Evolutionary conservation across 225 moss, liverwort and hornwort species (phyloP).

Genomic region (Pseudoscleropodium purum): DNA sequence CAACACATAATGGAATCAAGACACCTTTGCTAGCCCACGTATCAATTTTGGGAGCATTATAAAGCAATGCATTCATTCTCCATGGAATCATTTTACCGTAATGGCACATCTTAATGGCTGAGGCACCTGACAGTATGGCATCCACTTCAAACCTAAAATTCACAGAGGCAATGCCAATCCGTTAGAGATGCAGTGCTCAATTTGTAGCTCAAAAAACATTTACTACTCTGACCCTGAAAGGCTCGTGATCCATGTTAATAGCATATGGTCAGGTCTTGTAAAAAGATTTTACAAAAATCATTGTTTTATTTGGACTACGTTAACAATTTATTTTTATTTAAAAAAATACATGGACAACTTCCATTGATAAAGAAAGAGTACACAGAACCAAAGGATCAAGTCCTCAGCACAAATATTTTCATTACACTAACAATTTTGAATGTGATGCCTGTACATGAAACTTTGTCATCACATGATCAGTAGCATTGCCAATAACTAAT

Average conservation of each 20-base stretch:
- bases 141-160: slow-evolving; percentile 55
- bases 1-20: not conserved
- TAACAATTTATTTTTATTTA: too few relatives aligned
- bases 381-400: too few relatives aligned
- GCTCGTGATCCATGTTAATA: too few relatives aligned
- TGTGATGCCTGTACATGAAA: not conserved
- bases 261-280: too few relatives aligned
- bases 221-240: not conserved
- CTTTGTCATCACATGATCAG: not conserved
- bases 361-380: too few relatives aligned
- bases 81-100: slow-evolving; percentile 22
- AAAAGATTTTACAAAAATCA: not conserved
- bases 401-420: too few relatives aligned
- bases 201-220: not conserved
- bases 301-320: not conserved
- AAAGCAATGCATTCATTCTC: not conserved
- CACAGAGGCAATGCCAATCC: not conserved
- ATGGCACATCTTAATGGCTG: slow-evolving; percentile 57
- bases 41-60: not conserved
- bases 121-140: slow-evolving; percentile 34
- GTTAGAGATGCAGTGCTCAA: not conserved
- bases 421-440: not conserved
- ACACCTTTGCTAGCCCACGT: too few relatives aligned
- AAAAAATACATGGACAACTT: too few relatives aligned
- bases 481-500: too few relatives aligned